These are phyloP conservation scores for Mortierella sp. DNA, from an alignment of 371 early-diverging fungal species.

Conservation along the genomic window DNA sequence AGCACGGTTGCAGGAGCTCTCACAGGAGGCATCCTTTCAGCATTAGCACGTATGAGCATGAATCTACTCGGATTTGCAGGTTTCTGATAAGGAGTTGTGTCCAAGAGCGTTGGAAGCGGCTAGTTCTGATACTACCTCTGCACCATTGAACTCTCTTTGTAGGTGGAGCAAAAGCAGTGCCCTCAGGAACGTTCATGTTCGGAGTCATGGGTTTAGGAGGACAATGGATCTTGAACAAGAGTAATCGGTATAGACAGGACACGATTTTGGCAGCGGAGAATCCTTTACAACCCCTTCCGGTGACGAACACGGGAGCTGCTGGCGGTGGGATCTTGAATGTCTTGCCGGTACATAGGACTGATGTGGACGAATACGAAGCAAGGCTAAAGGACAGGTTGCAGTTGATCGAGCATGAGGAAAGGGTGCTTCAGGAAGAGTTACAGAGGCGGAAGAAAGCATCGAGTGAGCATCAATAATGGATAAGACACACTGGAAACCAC, in stretches of 20 bases:
- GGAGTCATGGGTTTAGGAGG: constrained; percentile 51
- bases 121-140: not conserved
- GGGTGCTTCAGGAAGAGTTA: constrained; percentile 24
- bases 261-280: constrained; percentile 19
- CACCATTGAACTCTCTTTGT: too few species aligned
- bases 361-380: constrained; percentile 46
- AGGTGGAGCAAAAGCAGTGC: constrained; percentile 64
- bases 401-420: constrained; percentile 35
- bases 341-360: constrained; percentile 45
- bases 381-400: constrained; percentile 20
- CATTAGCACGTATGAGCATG: constrained; percentile 63
- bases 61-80: not conserved
- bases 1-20: constrained; percentile 68
- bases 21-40: constrained; percentile 66
- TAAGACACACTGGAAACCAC: too few species aligned
- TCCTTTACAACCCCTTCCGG: not conserved
- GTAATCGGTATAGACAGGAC: constrained; percentile 33
- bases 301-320: not conserved
- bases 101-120: not conserved
- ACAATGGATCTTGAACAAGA: constrained; percentile 32
- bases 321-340: constrained; percentile 31
- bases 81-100: too few species aligned
- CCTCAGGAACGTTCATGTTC: constrained; percentile 65
- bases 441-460: constrained; percentile 27
- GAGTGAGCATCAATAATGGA: too few species aligned